A percentile compares a stretch with the other conserved stretches of the same genome.
phyloP scores from a whole-genome alignment of 352 stramenopile species.

The Aphanomyces invadans region DNA sequence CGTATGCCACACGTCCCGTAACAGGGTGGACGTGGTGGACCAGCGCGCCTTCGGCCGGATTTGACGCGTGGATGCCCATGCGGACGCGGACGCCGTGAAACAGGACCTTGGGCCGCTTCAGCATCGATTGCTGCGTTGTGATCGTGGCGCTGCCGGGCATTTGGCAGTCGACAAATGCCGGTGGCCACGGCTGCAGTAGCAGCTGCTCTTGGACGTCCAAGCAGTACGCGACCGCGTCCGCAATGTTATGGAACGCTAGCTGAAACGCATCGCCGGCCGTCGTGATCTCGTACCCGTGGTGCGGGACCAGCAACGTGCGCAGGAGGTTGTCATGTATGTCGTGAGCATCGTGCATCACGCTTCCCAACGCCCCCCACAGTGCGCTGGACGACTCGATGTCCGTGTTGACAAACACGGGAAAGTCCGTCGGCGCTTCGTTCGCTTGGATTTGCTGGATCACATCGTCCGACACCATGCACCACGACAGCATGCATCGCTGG shows the following conservation, averaged over 20 bases:
- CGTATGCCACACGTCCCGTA: slow-evolving; percentile 58
- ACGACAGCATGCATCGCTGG: slow-evolving; percentile 10
- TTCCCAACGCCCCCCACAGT: slow-evolving; percentile 48
- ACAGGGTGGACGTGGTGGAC: slow-evolving; percentile 52
- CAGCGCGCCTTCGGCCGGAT: slow-evolving; percentile 38
- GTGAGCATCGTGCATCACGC: slow-evolving; percentile 28
- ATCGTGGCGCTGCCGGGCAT: slow-evolving; percentile 34
- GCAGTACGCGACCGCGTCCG: slow-evolving; percentile 52
- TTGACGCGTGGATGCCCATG: slow-evolving; percentile 69
- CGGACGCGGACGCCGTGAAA: slow-evolving; percentile 62
- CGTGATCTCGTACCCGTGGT: slow-evolving; percentile 68
- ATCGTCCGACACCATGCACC: slow-evolving; percentile 7
- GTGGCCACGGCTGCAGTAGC: slow-evolving; percentile 48
- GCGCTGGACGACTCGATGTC: slow-evolving; percentile 73
- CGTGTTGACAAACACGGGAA: slow-evolving; percentile 67
- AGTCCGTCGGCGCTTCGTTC: slow-evolving; percentile 28
- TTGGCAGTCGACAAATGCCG: slow-evolving; percentile 39
- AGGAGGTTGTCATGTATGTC: slow-evolving; percentile 50
- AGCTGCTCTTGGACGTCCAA: slow-evolving; percentile 52
- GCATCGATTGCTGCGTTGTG: background rate
- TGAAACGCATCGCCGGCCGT: slow-evolving; percentile 64
- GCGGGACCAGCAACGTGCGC: slow-evolving; percentile 36
- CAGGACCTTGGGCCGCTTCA: slow-evolving; percentile 24
- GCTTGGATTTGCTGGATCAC: slow-evolving; percentile 8
- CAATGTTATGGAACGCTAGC: slow-evolving; percentile 56